Percentiles rank a stretch among this genome's conserved stretches.
phyloP scores from a whole-genome alignment of 257 asterid species.

The Petunia secreta region DNA sequence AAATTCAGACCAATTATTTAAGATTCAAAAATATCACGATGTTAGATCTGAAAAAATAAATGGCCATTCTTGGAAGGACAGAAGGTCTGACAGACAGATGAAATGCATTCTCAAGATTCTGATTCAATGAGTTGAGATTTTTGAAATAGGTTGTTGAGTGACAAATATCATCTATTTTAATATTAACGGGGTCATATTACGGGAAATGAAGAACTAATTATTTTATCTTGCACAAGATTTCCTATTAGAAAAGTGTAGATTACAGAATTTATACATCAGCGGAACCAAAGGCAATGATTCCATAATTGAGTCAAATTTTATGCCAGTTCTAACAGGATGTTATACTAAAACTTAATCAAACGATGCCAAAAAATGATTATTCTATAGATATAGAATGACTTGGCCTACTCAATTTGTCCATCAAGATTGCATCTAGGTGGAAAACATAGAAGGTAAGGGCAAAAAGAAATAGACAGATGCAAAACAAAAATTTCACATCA shows the following conservation, averaged over 20 bases:
- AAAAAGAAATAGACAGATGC: too few relatives aligned
- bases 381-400: too few relatives aligned
- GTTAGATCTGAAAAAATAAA: not conserved
- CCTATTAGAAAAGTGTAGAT: not conserved
- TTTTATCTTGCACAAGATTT: not conserved
- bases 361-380: not conserved
- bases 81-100: not conserved
- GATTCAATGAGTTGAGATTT: not conserved
- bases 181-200: not conserved
- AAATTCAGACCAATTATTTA: not conserved
- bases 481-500: too few relatives aligned
- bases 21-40: not conserved
- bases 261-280: not conserved
- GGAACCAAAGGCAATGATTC: not conserved
- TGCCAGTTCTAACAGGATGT: not conserved
- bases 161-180: not conserved
- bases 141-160: not conserved
- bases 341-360: too few relatives aligned
- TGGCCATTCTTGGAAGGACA: not conserved
- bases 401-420: too few relatives aligned
- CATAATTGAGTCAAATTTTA: not conserved
- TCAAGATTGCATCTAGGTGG: too few relatives aligned
- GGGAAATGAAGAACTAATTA: not conserved
- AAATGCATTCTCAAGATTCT: not conserved
- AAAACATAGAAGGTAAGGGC: too few relatives aligned